Percentiles rank a stretch among this genome's conserved stretches.
phyloP scores from a whole-genome alignment of 129 eudicot species.

The Pittosporum tobira region DNA sequence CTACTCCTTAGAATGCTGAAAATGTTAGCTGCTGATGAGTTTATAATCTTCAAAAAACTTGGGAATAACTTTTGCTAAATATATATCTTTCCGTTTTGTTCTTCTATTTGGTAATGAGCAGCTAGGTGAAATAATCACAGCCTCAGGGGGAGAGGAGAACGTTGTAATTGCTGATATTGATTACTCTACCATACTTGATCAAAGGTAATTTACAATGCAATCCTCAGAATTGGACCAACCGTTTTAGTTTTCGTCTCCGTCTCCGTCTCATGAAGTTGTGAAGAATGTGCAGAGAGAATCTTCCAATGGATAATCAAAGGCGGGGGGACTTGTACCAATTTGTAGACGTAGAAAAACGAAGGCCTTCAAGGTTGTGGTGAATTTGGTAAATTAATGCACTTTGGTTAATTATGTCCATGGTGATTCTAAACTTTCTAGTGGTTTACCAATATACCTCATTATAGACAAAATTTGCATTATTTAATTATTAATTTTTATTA shows the following conservation, averaged over 20 bases:
- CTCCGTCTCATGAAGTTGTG: not conserved
- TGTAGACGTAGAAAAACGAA: conserved; percentile 5
- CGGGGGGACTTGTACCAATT: conserved; percentile 12
- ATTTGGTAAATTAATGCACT: not conserved
- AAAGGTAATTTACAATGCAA: conserved; percentile 3
- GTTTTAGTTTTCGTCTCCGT: not conserved
- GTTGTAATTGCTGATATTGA: conserved; percentile 19
- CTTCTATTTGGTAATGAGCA: not conserved
- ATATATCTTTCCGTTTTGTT: not conserved
- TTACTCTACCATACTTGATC: conserved; percentile 4
- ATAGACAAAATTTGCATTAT: too few species aligned
- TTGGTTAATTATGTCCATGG: not conserved
- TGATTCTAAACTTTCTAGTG: not conserved
- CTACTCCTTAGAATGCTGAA: not conserved
- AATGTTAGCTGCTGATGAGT: too few species aligned
- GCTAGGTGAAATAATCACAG: conserved; percentile 20
- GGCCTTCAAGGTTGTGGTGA: not conserved
- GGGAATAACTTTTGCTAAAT: too few species aligned
- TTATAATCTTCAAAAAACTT: too few species aligned
- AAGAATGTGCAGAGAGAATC: conserved; percentile 12
- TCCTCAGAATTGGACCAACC: not conserved
- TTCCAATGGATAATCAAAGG: conserved; percentile 17
- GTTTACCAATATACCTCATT: too few species aligned
- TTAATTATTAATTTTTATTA: too few species aligned
- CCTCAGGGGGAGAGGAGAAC: conserved; percentile 21